Evolutionary conservation across 1,284 basidiomycete genomes (phyloP), one percentile per base, ranked within the genome.

Genomic region (Omphalotus olearius): DNA sequence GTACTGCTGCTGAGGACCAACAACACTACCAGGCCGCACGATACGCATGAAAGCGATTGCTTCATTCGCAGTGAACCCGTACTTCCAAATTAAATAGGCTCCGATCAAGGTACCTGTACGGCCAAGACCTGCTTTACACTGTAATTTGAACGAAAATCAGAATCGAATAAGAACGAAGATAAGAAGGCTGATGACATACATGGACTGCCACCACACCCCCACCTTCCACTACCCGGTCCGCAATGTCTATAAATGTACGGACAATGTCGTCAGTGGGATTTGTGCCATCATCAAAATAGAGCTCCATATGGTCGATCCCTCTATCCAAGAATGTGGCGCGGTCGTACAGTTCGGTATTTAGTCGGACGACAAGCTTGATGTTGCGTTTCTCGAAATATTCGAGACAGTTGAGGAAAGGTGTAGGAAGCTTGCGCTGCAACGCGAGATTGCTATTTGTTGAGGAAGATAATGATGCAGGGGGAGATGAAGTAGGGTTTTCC

Each of bases 11-110:
- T 92, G 89, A 16, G 89, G 89, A 11, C 95, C 95, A 35, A 98
- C 95, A 13, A 98, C 95, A 66, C 93, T 94, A 1, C 93, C 93
- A 0, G 96, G 97, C 39, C 96, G 84, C 57, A 98, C 87, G 58
- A 99, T 90, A 18, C 97, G 87, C 97, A 99, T 99, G 69, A 94
- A 98, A 0, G 90, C 97, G 56, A 99, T 99, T 7, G 88, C 95
- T 71, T 99, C 97, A 52, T 87, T 85, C 0, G 96, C 95, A n/a
- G 93, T 93, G 66, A 99, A 99, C n/a, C 91, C 91, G 64, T 98
- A 95, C 72, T 97, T 98, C 91, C 97, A 99, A 59, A 98, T 91
- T 52, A 99, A 79, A 74, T 98, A 99, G 2, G 97, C 97, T 45
- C 94, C 94, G 56, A 99, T 96, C 55, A 99, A 75, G 3, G 95